These are phyloP conservation scores for Colletotrichum plurivorum DNA, from an alignment of 2,329 filamentous ascomycete species.

Conservation along the genomic window DNA sequence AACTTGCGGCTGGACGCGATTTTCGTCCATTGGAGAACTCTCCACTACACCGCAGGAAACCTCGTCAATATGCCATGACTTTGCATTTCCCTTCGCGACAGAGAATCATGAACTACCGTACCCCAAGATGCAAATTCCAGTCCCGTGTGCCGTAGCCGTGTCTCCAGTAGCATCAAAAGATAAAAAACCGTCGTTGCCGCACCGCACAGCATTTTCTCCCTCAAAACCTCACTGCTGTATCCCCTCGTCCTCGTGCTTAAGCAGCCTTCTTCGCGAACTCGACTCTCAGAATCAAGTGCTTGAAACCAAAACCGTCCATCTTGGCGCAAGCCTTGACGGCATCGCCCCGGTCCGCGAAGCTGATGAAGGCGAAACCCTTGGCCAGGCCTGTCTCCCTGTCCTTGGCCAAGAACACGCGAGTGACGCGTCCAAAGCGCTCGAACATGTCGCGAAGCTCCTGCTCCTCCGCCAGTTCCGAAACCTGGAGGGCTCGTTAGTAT, in stretches of 20 bases:
- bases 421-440: conserved; percentile 96
- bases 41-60: neutral
- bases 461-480: conserved; percentile 98
- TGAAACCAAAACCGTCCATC: conserved; percentile 96
- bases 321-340: conserved; percentile 94
- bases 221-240: neutral
- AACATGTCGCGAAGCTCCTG: conserved; percentile 97
- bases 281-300: conserved; percentile 87
- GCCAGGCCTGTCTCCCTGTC: conserved; percentile 95
- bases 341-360: conserved; percentile 90
- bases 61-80: conserved; percentile 35
- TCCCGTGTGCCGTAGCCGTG: conserved; percentile 37
- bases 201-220: neutral
- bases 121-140: conserved; percentile 38
- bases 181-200: conserved; percentile 32
- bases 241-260: conserved; percentile 43
- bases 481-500: conserved; percentile 65
- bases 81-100: conserved; percentile 32
- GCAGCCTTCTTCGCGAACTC: conserved; percentile 86
- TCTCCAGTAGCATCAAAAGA: conserved; percentile 39
- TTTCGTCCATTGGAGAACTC: too few species aligned
- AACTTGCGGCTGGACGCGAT: too few species aligned
- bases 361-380: conserved; percentile 99
- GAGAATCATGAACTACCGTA: conserved; percentile 37
- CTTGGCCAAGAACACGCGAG: conserved; percentile 97